Evolutionary conservation across 306 rosid genomes (phyloP).

Genomic region (Canavalia ensiformis): DNA sequence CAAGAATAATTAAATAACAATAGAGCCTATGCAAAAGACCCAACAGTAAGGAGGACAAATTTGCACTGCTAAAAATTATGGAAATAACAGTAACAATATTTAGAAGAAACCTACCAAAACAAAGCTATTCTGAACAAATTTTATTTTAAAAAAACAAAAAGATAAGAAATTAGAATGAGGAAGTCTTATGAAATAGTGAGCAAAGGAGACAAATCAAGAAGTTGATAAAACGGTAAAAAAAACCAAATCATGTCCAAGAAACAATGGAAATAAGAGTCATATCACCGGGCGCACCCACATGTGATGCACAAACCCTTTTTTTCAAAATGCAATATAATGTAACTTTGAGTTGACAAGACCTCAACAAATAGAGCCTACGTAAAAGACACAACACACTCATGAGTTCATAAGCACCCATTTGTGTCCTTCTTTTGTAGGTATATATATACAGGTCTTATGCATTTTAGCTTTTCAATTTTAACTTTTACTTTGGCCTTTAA

Average conservation of each 20-base stretch:
- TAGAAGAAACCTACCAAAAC: neutral
- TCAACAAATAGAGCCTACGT: slow-evolving; percentile 52
- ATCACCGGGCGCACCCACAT: slow-evolving; percentile 59
- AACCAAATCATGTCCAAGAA: slow-evolving; percentile 38
- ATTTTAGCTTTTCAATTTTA: slow-evolving; percentile 40
- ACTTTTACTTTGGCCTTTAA: slow-evolving; percentile 42
- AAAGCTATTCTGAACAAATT: slow-evolving; percentile 3
- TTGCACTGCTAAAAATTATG: neutral
- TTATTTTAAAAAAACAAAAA: neutral
- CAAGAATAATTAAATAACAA: neutral
- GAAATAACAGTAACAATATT: neutral
- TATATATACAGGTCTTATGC: slow-evolving; percentile 27
- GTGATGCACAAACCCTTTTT: slow-evolving; percentile 51
- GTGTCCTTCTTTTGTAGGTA: slow-evolving; percentile 41
- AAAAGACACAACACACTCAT: slow-evolving; percentile 49
- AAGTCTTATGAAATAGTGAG: slow-evolving; percentile 38
- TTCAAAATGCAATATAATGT: slow-evolving; percentile 53
- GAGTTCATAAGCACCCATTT: slow-evolving; percentile 36
- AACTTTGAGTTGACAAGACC: slow-evolving; percentile 74
- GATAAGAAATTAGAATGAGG: neutral
- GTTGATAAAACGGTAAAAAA: slow-evolving; percentile 30
- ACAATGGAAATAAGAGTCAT: slow-evolving; percentile 44
- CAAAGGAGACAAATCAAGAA: slow-evolving; percentile 13
- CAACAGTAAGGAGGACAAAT: neutral
- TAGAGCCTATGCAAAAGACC: neutral